Percentiles rank a stretch among this genome's conserved stretches.
Evolutionary conservation across 1,284 basidiomycete species (phyloP).

Genomic region (Apiotrichum brassicae): DNA sequence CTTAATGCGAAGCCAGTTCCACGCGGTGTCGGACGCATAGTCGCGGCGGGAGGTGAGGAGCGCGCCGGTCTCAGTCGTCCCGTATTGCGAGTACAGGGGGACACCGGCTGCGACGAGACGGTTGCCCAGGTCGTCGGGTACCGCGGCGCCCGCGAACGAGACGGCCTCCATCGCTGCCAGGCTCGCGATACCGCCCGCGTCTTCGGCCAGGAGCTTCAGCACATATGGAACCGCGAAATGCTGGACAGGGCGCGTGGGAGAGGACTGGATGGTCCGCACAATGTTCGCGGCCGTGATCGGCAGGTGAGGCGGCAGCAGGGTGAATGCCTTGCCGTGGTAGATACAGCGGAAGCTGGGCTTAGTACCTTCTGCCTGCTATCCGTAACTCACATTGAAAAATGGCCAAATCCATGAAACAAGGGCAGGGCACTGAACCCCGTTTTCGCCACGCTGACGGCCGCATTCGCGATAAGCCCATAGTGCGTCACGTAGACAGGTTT

Average conservation of each 20-base stretch:
- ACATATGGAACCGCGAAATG: constrained; percentile 50
- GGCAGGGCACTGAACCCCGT: constrained; percentile 52
- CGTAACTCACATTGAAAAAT: constrained; percentile 41
- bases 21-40: constrained; percentile 52
- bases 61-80: constrained; percentile 48
- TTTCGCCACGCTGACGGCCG: constrained; percentile 39
- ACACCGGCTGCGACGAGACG: constrained; percentile 53
- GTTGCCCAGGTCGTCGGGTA: constrained; percentile 54
- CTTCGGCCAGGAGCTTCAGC: constrained; percentile 53
- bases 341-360: constrained; percentile 39
- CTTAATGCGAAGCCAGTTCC: constrained; percentile 55
- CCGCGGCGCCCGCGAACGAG: constrained; percentile 43
- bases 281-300: constrained; percentile 55
- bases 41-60: constrained; percentile 53
- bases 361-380: background rate
- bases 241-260: constrained; percentile 40
- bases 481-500: constrained; percentile 44
- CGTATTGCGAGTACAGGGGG: constrained; percentile 55
- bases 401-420: constrained; percentile 51
- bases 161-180: constrained; percentile 54
- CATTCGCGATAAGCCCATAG: constrained; percentile 41
- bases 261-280: constrained; percentile 33
- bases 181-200: constrained; percentile 49
- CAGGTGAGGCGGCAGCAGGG: constrained; percentile 54
- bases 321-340: constrained; percentile 50